Conservation (phyloP, 208 protist species). For the Trypanosoma vivax region DNA sequence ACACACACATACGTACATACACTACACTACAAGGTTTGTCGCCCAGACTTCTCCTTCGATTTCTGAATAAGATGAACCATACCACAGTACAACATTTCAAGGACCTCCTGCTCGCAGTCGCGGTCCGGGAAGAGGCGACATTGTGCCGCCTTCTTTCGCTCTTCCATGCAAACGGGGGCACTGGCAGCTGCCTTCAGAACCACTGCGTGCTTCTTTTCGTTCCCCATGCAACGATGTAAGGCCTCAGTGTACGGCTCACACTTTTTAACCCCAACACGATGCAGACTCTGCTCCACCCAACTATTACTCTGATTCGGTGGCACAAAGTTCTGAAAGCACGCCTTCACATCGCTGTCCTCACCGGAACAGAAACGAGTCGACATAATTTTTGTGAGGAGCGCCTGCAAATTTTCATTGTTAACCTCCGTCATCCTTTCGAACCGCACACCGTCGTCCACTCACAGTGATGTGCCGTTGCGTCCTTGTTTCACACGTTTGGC, state of each 20-base stretch:
- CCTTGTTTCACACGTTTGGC: no score
- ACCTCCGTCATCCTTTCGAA: constrained; percentile 36
- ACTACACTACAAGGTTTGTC: not conserved
- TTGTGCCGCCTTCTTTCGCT: constrained; percentile 36
- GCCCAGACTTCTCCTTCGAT: constrained; percentile 10
- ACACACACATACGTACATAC: no score
- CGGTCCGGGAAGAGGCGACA: constrained; percentile 40
- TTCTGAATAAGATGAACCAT: constrained; percentile 75
- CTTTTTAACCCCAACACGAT: constrained; percentile 58
- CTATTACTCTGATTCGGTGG: constrained; percentile 61
- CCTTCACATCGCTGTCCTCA: constrained; percentile 64
- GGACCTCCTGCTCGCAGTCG: constrained; percentile 74
- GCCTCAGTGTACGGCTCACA: constrained; percentile 74
- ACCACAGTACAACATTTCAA: constrained; percentile 79
- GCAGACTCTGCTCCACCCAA: constrained; percentile 77
- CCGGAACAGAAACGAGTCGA: constrained; percentile 69
- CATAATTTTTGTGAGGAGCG: constrained; percentile 84
- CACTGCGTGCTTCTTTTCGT: constrained; percentile 72
- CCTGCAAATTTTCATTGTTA: constrained; percentile 74
- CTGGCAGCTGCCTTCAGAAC: constrained; percentile 58
- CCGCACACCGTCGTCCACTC: not conserved
- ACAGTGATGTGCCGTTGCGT: no score
- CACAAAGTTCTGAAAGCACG: constrained; percentile 85
- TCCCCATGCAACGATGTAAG: constrained; percentile 54
- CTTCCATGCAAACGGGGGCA: constrained; percentile 58